These are phyloP conservation scores for Leccinum ochraceum DNA, from an alignment of 768 basidiomycete species.

Conservation along the genomic window DNA sequence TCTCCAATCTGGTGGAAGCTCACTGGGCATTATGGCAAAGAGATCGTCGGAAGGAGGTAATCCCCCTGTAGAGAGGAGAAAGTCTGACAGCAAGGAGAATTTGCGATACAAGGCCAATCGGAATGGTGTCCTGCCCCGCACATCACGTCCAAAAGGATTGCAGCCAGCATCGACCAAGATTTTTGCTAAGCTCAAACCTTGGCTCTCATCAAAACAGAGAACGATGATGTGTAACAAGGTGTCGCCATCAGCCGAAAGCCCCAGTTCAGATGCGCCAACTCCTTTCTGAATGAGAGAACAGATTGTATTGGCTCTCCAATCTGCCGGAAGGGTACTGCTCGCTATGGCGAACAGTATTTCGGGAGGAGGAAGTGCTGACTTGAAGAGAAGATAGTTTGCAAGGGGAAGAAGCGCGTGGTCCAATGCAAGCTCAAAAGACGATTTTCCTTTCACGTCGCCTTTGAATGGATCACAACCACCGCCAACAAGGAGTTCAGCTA, in stretches of 20 bases:
- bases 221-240: not conserved
- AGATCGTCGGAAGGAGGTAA: not conserved
- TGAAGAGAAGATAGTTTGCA: not conserved
- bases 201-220: not conserved
- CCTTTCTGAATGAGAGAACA: not conserved
- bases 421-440: conserved; percentile 12
- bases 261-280: not conserved
- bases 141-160: not conserved
- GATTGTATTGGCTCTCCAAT: not conserved
- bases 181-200: not conserved
- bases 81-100: not conserved
- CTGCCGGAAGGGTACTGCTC: not conserved
- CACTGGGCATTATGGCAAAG: not conserved
- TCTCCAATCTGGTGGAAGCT: not conserved
- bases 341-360: not conserved
- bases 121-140: not conserved
- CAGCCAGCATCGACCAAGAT: not conserved
- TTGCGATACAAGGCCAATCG: not conserved
- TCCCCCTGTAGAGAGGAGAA: not conserved
- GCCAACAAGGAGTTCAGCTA: conserved; percentile 1
- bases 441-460: not conserved
- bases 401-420: not conserved
- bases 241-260: not conserved
- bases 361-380: not conserved
- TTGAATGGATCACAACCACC: conserved; percentile 10